These are phyloP conservation scores for Pichia thaimueangensis DNA, from an alignment of 805 yeast species.

Conservation along the genomic window DNA sequence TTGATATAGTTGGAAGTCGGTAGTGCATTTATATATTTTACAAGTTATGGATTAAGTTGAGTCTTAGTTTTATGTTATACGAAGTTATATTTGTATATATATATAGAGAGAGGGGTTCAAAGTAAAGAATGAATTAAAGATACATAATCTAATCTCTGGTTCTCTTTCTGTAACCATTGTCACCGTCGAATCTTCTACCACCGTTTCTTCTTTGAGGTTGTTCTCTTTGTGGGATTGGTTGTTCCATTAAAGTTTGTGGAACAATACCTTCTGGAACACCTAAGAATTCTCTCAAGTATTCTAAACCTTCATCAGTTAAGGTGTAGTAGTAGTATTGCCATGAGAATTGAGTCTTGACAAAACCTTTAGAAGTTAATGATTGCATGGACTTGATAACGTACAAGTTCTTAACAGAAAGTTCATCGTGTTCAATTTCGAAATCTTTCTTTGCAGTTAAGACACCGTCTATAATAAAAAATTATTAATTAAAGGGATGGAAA, in stretches of 20 bases:
- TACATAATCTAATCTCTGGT: conserved; percentile 30
- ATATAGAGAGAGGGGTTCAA: too few species aligned
- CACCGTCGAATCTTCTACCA: conserved; percentile 51
- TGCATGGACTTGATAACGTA: conserved; percentile 98
- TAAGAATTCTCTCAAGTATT: conserved; percentile 95
- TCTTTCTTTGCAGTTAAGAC: conserved; percentile 99
- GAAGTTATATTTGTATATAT: too few species aligned
- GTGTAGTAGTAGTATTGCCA: conserved; percentile 99
- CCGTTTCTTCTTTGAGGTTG: conserved; percentile 31
- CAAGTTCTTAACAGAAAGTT: conserved; percentile 96
- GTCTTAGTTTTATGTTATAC: too few species aligned
- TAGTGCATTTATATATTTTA: too few species aligned
- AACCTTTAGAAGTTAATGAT: conserved; percentile 98
- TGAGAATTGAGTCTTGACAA: conserved; percentile 99
- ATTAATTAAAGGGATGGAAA: background rate
- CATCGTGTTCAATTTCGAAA: conserved; percentile 97
- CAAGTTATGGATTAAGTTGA: too few species aligned
- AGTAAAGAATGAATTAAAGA: too few species aligned
- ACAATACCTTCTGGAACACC: conserved; percentile 98
- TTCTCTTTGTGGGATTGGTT: conserved; percentile 76
- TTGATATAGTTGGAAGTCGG: too few species aligned
- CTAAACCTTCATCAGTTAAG: conserved; percentile 99
- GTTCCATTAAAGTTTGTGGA: conserved; percentile 97
- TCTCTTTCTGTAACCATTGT: conserved; percentile 59
- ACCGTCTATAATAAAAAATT: conserved; percentile 62